A percentile compares a stretch with the other conserved stretches of the same genome.
Evolutionary conservation across 164 flowering plant species (phyloP).

Genomic region (Stephania cephalantha): DNA sequence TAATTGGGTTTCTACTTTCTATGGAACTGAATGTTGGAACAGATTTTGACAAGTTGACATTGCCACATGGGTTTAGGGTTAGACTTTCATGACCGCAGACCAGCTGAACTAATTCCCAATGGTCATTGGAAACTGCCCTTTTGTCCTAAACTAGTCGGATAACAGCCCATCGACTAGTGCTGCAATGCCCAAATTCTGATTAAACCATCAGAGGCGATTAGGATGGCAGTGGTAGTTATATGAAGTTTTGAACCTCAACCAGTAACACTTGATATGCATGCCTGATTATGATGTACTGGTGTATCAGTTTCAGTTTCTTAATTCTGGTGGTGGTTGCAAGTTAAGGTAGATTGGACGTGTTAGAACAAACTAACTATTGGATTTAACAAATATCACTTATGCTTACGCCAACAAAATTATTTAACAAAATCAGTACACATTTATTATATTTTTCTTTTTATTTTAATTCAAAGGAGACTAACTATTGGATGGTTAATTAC

Average conservation of each 20-base stretch:
- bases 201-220: neutral
- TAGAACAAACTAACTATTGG: no score
- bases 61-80: neutral
- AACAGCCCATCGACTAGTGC: neutral
- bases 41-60: slow-evolving; percentile 1
- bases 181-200: neutral
- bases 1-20: neutral
- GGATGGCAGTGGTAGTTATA: neutral
- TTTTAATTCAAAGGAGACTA: no score
- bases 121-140: neutral
- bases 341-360: neutral
- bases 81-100: neutral
- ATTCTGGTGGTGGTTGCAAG: neutral
- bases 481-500: no score
- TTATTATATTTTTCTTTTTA: no score
- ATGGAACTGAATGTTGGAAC: neutral
- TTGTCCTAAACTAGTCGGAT: neutral
- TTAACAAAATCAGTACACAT: no score
- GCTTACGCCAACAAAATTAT: no score
- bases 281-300: neutral
- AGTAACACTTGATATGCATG: neutral
- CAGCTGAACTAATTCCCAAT: neutral
- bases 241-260: neutral
- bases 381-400: no score
- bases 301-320: neutral